Percentiles rank a stretch among this genome's conserved stretches.
Evolutionary conservation across 2,329 filamentous ascomycete genomes (phyloP).

Genomic region (Proliferodiscus dingleyae): DNA sequence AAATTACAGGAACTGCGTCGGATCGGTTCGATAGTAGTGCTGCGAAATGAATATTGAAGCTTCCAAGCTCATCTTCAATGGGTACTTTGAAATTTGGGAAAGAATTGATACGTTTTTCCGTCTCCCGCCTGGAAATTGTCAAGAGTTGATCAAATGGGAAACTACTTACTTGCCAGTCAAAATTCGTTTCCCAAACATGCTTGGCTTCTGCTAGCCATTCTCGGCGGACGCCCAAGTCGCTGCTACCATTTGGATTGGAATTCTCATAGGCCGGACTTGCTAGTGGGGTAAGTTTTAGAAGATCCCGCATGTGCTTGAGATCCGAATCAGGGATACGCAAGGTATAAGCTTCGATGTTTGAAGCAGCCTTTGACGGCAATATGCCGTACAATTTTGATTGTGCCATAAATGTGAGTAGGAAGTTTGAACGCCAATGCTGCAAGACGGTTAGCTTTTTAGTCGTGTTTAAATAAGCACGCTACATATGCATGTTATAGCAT

Average conservation of each 20-base stretch:
- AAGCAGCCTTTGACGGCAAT: no score
- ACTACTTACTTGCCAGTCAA: slow-evolving; percentile 8
- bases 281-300: no score
- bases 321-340: no score
- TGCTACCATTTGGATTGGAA: slow-evolving; percentile 9
- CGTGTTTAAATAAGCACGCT: no score
- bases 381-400: no score
- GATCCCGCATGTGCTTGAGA: no score
- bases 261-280: slow-evolving; percentile 8
- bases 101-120: slow-evolving; percentile 12
- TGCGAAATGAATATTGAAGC: slow-evolving; percentile 14
- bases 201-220: slow-evolving; percentile 14
- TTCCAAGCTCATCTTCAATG: slow-evolving; percentile 1
- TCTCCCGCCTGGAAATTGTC: not conserved
- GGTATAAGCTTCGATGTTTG: no score
- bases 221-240: slow-evolving; percentile 11
- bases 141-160: slow-evolving; percentile 13
- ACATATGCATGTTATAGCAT: no score
- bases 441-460: no score
- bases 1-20: slow-evolving; percentile 15
- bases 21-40: slow-evolving; percentile 15
- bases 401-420: no score
- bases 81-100: slow-evolving; percentile 10
- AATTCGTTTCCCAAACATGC: slow-evolving; percentile 7
- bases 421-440: no score